Percentiles rank a stretch among this genome's conserved stretches.
These are phyloP conservation scores for Drechslerella coelobrocha DNA, from an alignment of 2,329 filamentous ascomycete genomes.

Conservation along the genomic window DNA sequence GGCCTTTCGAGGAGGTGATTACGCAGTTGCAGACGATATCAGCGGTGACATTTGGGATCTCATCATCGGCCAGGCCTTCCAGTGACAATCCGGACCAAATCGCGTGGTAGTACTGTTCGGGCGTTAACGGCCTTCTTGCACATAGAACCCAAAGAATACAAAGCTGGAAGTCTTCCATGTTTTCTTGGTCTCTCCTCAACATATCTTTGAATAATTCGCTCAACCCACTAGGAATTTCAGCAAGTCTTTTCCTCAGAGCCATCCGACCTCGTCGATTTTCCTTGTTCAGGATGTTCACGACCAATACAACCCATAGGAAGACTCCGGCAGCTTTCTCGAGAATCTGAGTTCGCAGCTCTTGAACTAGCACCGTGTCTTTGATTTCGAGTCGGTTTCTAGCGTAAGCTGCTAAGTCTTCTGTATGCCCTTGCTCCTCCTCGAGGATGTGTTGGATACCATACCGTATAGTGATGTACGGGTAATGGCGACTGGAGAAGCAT, in stretches of 20 bases:
- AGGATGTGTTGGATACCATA: conserved; percentile 52
- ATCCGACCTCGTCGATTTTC: conserved; percentile 56
- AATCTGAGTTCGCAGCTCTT: conserved; percentile 51
- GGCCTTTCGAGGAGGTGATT: conserved; percentile 56
- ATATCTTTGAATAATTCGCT: conserved; percentile 64
- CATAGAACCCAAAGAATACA: conserved; percentile 40
- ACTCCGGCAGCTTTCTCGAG: conserved; percentile 53
- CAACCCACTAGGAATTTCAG: conserved; percentile 57
- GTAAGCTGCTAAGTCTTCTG: conserved; percentile 55
- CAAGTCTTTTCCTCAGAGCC: conserved; percentile 55
- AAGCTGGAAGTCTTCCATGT: conserved; percentile 58
- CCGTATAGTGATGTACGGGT: conserved; percentile 54
- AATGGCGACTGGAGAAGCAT: conserved; percentile 55
- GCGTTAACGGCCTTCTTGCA: conserved; percentile 46
- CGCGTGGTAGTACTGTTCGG: conserved; percentile 51
- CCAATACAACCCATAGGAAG: conserved; percentile 55
- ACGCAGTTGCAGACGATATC: conserved; percentile 50
- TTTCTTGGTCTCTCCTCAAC: conserved; percentile 60
- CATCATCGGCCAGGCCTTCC: conserved; percentile 16
- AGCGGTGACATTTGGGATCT: conserved; percentile 19
- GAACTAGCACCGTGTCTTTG: conserved; percentile 45
- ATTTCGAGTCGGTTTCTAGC: conserved; percentile 53
- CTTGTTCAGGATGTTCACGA: conserved; percentile 60
- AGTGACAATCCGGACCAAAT: conserved; percentile 38
- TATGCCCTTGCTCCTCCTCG: conserved; percentile 55